Percentiles rank a stretch among this genome's conserved stretches.
These are phyloP conservation scores for Chaetomiaceae sp. DNA, from an alignment of 2,329 filamentous ascomycete genomes.

Conservation along the genomic window DNA sequence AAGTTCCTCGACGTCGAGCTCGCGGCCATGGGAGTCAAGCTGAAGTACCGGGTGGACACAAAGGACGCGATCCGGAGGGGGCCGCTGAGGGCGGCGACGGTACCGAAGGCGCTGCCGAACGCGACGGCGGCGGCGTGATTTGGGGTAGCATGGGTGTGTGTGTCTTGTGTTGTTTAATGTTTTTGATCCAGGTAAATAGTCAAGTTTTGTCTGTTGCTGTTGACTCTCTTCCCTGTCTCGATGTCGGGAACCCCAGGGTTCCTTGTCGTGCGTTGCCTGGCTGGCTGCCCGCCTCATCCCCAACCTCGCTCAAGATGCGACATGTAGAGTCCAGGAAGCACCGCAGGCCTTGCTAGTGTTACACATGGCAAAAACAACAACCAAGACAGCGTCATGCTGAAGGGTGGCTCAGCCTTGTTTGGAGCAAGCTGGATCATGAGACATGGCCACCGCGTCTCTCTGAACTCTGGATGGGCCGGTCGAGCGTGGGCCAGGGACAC, in stretches of 20 bases:
- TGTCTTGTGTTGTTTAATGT: background rate
- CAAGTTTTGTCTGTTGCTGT: background rate
- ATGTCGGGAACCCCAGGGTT: background rate
- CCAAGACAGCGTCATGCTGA: background rate
- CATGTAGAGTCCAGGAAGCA: background rate
- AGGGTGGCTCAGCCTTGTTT: background rate
- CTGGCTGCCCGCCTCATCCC: background rate
- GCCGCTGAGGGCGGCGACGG: conserved; percentile 33
- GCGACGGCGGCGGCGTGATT: conserved; percentile 13
- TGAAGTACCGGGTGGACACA: conserved; percentile 69
- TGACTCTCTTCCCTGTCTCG: conserved; percentile 1
- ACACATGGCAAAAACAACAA: conserved; percentile 4
- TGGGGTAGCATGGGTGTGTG: conserved; percentile 1
- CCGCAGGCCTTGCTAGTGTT: background rate
- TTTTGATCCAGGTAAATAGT: too few relatives aligned
- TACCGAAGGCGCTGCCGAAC: conserved; percentile 16
- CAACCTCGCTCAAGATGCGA: background rate
- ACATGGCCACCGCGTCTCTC: background rate
- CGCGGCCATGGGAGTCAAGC: conserved; percentile 90
- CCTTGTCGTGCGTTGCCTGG: background rate
- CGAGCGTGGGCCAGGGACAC: background rate
- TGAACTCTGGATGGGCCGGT: background rate
- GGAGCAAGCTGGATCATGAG: background rate
- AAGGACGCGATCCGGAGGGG: conserved; percentile 61
- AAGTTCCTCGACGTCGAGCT: conserved; percentile 93